Evolutionary conservation across 139 green algal genomes (phyloP), one percentile per base, ranked within the genome.

Genomic region (Pedinophyceae sp.): DNA sequence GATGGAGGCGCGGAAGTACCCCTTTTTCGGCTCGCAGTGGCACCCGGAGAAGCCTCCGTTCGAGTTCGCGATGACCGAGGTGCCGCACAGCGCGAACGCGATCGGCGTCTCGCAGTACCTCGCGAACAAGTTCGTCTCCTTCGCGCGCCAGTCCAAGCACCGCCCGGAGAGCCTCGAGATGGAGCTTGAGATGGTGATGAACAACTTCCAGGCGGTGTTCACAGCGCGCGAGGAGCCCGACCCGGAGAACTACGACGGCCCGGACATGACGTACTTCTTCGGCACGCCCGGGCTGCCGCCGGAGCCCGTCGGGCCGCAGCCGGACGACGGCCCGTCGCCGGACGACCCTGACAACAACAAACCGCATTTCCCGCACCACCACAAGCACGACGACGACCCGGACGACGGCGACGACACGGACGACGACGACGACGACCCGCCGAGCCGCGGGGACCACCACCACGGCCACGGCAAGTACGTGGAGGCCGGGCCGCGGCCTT

Each of bases 21-120:
- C 82, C 26, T 91, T 91, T 71, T 80, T 74, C 25, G 82, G 76
- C 58, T 76, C 71, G 3, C 80, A 89, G 64, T 89, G 81, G 81
- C 81, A 89, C 71, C 81, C 81, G 2, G 81, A 90, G 73, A 90
- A 89, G 71, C 80, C 81, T 19, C 79, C 80, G 16, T 86, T 62
- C 49, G 81, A 90, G 65, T 90, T 90, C 71, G 72, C 70, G 57
- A 80, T 83, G 66, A 29, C 65, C 4, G 71, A 80, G 49, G 69
- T 84, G 28, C 81, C 81, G 0, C 80, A 90, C 73, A 66, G 59
- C 13, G 56, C 78, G n/a, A 73, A 89, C 38, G 77, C 77, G 7
- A 73, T 90, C 46, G 63, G 45, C 19, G 73, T 80, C 27, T 61
- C 41, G 1, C 76, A 89, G 64, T 69, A 84, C 58, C 49, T 85